A percentile compares a stretch with the other conserved stretches of the same genome.
phyloP scores from a whole-genome alignment of 164 flowering plant genomes.

The Warburgia ugandensis region DNA sequence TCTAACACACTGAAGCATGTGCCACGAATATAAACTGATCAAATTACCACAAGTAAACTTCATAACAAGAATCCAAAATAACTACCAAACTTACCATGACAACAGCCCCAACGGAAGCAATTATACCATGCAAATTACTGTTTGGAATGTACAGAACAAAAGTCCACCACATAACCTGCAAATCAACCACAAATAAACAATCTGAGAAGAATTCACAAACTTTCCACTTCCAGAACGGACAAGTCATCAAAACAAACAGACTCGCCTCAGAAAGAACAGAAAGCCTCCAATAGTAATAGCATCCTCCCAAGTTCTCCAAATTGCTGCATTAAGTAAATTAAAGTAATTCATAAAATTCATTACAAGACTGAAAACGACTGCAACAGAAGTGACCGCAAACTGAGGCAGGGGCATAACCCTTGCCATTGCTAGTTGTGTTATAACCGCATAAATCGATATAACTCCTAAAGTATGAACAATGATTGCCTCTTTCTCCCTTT shows the following conservation, averaged over 20 bases:
- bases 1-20: no score
- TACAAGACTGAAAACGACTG: conserved; percentile 57
- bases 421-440: conserved; percentile 73
- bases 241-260: no score
- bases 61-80: no score
- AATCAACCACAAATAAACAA: not conserved
- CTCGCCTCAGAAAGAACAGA: conserved; percentile 94
- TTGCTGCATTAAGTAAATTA: conserved; percentile 30
- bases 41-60: no score
- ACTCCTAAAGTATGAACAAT: conserved; percentile 87
- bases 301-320: conserved; percentile 91
- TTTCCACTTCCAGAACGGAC: not conserved
- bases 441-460: conserved; percentile 52
- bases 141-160: conserved; percentile 17
- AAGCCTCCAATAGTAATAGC: conserved; percentile 78
- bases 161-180: conserved; percentile 23
- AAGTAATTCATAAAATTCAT: conserved; percentile 73
- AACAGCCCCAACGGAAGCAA: conserved; percentile 16
- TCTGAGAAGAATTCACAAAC: not conserved
- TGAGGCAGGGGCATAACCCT: conserved; percentile 76
- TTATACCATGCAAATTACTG: conserved; percentile 16
- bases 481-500: conserved; percentile 76
- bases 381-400: conserved; percentile 48
- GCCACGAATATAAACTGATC: no score
- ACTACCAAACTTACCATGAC: conserved; percentile 13